phyloP scores from a whole-genome alignment of 73 alveolate genomes.

The Paraurostyla sp. region DNA sequence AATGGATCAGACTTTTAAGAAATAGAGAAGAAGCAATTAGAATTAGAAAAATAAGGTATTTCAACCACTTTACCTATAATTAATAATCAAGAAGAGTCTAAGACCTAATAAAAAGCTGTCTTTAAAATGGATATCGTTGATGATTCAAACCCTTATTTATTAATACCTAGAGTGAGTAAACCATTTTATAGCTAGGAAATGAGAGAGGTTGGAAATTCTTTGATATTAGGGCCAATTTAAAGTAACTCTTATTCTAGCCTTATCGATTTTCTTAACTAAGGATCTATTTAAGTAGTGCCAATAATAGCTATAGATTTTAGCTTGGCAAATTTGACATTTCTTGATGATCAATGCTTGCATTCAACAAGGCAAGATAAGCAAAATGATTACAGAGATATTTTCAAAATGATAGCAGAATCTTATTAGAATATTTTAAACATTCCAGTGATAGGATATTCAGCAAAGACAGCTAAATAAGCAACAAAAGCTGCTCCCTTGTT shows the following conservation, averaged over 20 bases:
- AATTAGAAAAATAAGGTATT: background rate
- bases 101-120: too few relatives aligned
- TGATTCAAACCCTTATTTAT: background rate
- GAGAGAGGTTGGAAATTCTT: background rate
- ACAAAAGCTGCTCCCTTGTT: conserved; percentile 11
- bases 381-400: conserved; percentile 54
- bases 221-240: background rate
- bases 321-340: conserved; percentile 54
- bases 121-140: conserved; percentile 12
- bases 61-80: too few relatives aligned
- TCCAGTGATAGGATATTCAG: conserved; percentile 57
- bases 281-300: conserved; percentile 35
- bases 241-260: conserved; percentile 17
- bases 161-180: background rate
- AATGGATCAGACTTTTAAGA: conserved; percentile 9
- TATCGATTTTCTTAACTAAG: background rate
- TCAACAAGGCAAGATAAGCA: conserved; percentile 18
- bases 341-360: conserved; percentile 52
- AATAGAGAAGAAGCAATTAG: background rate
- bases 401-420: conserved; percentile 45
- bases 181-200: background rate
- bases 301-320: conserved; percentile 58
- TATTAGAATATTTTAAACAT: conserved; percentile 20
- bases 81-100: too few relatives aligned
- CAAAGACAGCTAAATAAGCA: background rate